Base-by-base conservation (phyloP, 352 stramenopile genomes). In the Pythium grandisporangium region DNA sequence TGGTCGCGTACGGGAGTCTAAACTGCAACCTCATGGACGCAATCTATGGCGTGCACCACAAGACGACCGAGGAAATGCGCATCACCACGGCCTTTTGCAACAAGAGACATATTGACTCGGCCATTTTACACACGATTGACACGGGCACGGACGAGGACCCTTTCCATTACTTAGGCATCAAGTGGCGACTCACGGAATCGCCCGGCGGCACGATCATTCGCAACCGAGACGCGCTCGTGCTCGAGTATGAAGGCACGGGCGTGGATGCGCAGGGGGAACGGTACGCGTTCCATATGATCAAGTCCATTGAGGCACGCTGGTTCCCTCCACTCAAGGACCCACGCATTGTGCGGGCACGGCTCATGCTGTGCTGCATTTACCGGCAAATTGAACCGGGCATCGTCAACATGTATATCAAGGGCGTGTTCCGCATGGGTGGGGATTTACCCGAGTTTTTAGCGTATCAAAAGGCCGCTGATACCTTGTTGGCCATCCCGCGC, bases 281-380 rank as follows among this genome's bases (percentile, higher is more conserved):
- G 12, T 80, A 69, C 36, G 68, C 54, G 2, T 74, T 67, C 49
- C 63, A 67, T 13, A 26, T 81, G 16, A 48, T 80, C 17, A 66
- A 77, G 33, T 81, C 68, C 10, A 55, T 84, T 17, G 63, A 79
- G 14, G 51, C 63, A 4, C 39, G 57, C 4, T 60, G 49, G 0
- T 79, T 65, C 19, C 65, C 65, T 5, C 26, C 51, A 14, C 58
- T 69, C 27, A 37, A 50, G 0, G 56, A 72, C 40, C 58, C 13
- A 27, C 55, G 52, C 25, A 44, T 67, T 42, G 47, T 75, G 7
- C 66, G 62, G 16, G 61, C 67, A 21, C 63, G 65, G 22, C 63
- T 73, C 54, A 76, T 70, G 59, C 42, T 79, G 25, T 79, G 67
- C 43, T 74, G 63, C 39, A 81, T 84, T 40, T 75, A 71, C 34